These are phyloP conservation scores for Aspergillus ellipticus DNA, from an alignment of 495 filamentous ascomycete species.

Conservation along the genomic window DNA sequence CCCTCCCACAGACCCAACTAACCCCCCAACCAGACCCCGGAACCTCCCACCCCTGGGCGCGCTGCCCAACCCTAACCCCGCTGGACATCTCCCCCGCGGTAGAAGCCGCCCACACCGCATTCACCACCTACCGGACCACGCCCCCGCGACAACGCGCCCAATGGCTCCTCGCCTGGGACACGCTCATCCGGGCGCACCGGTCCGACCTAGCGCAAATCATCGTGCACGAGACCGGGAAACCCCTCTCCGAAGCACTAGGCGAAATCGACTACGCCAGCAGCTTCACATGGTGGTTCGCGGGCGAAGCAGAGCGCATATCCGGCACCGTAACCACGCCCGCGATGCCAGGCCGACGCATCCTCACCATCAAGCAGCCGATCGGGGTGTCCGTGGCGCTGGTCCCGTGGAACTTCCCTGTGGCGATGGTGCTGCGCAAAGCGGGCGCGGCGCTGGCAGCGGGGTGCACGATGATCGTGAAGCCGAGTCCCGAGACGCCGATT, in stretches of 20 bases:
- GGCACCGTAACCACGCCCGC: conserved; percentile 55
- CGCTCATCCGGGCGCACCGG: conserved; percentile 45
- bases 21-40: conserved; percentile 52
- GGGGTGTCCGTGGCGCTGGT: conserved; percentile 63
- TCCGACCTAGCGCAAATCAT: conserved; percentile 58
- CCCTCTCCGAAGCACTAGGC: conserved; percentile 52
- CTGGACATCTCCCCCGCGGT: conserved; percentile 62
- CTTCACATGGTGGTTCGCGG: conserved; percentile 64
- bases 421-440: conserved; percentile 68
- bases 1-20: conserved; percentile 5
- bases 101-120: conserved; percentile 55
- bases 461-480: conserved; percentile 61
- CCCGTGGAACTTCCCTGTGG: conserved; percentile 63
- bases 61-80: conserved; percentile 57
- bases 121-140: conserved; percentile 56
- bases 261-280: conserved; percentile 59
- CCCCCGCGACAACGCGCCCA: conserved; percentile 60
- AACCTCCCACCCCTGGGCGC: conserved; percentile 59
- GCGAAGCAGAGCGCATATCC: conserved; percentile 67
- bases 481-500: conserved; percentile 60
- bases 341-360: conserved; percentile 56
- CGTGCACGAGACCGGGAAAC: conserved; percentile 64
- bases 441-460: conserved; percentile 68
- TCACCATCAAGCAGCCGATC: conserved; percentile 69
- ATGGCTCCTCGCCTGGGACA: conserved; percentile 58